A percentile compares a stretch with the other conserved stretches of the same genome.
Evolutionary conservation across 2,329 filamentous ascomycete genomes (phyloP).

Genomic region (Raffaelea arxii): DNA sequence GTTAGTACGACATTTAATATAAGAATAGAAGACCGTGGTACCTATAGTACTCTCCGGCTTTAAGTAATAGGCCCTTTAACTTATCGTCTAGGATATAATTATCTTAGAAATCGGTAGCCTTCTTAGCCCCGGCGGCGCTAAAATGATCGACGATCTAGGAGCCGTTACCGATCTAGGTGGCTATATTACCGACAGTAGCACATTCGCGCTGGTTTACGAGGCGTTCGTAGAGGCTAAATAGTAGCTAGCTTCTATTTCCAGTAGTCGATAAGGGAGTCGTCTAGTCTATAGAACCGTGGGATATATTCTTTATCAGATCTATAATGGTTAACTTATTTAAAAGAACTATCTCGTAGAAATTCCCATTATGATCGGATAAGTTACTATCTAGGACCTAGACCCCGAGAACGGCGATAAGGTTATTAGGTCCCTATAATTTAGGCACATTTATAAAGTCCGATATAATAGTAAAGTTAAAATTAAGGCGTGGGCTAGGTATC

Average conservation of each 20-base stretch:
- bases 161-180: slow-evolving; percentile 14
- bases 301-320: slow-evolving; percentile 10
- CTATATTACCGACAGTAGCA: slow-evolving; percentile 7
- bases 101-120: slow-evolving; percentile 17
- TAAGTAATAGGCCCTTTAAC: slow-evolving; percentile 4
- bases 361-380: not conserved
- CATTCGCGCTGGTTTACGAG: slow-evolving; percentile 15
- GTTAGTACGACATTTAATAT: not conserved
- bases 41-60: slow-evolving; percentile 15
- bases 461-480: slow-evolving; percentile 11
- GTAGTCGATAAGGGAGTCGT: slow-evolving; percentile 4
- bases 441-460: slow-evolving; percentile 14
- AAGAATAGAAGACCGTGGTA: not conserved
- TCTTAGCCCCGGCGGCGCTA: slow-evolving; percentile 15
- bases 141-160: slow-evolving; percentile 19
- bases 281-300: slow-evolving; percentile 8
- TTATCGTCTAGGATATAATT: slow-evolving; percentile 13
- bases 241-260: slow-evolving; percentile 7
- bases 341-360: not conserved
- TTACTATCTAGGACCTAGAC: slow-evolving; percentile 6
- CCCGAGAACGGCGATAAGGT: slow-evolving; percentile 14
- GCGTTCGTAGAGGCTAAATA: slow-evolving; percentile 15
- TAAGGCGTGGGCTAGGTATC: slow-evolving; percentile 8
- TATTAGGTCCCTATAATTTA: slow-evolving; percentile 13
- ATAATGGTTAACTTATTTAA: slow-evolving; percentile 2